Conservation (phyloP, 345 rosid genomes). For the Brassica juncea region DNA sequence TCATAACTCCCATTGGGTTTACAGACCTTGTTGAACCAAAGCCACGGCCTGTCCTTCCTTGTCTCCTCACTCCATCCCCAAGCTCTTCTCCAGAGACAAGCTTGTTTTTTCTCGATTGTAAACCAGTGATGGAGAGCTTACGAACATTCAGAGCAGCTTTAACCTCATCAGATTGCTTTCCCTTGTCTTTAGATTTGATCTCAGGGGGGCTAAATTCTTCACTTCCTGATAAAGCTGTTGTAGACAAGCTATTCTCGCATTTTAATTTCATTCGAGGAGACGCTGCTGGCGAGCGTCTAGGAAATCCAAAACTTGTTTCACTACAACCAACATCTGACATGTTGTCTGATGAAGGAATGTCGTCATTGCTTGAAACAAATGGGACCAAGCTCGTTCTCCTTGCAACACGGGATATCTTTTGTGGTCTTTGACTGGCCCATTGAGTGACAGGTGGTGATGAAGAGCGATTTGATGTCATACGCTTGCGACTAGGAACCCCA, state of each 20-base stretch:
- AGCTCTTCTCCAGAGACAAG: not conserved
- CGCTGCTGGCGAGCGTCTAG: constrained; percentile 59
- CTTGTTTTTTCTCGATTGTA: constrained; percentile 76
- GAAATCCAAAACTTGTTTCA: constrained; percentile 45
- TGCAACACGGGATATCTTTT: constrained; percentile 82
- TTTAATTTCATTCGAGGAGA: constrained; percentile 78
- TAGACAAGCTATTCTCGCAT: constrained; percentile 60
- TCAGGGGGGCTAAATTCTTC: constrained; percentile 85
- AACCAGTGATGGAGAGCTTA: constrained; percentile 57
- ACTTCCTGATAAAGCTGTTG: constrained; percentile 83
- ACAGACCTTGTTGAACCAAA: constrained; percentile 62
- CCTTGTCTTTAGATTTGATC: constrained; percentile 72
- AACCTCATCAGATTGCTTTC: constrained; percentile 67
- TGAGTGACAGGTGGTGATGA: constrained; percentile 90
- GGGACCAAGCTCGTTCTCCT: constrained; percentile 89
- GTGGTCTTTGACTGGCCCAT: constrained; percentile 90
- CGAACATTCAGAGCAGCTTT: constrained; percentile 62
- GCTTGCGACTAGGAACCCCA: constrained; percentile 79
- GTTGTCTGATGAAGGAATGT: constrained; percentile 65
- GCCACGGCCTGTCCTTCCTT: constrained; percentile 85
- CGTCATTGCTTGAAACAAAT: constrained; percentile 74
- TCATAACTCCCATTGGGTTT: constrained; percentile 62
- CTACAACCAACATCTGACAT: constrained; percentile 48
- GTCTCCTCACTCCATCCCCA: constrained; percentile 82
- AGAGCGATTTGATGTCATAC: constrained; percentile 64